phyloP scores from a whole-genome alignment of 768 basidiomycete genomes.

The Tulasnella sp. region DNA sequence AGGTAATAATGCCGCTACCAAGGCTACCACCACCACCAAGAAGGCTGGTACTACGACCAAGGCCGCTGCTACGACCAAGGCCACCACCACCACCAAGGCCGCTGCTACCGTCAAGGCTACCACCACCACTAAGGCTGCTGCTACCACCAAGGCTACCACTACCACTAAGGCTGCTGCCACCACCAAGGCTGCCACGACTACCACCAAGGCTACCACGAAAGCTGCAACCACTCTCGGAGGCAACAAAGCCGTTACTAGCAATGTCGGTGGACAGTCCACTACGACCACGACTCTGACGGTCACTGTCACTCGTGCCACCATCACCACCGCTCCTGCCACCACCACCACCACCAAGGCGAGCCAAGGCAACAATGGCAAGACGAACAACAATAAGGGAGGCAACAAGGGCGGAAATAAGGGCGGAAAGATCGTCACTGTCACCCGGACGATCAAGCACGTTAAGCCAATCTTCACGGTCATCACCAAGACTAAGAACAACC shows the following conservation, averaged over 20 bases:
- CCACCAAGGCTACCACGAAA: background rate
- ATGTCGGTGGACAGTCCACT: background rate
- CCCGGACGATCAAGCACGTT: slow-evolving; percentile 11
- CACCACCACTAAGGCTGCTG: no score
- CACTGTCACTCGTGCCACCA: background rate
- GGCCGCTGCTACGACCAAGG: background rate
- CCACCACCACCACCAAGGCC: background rate
- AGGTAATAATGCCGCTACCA: background rate
- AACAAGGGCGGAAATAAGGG: slow-evolving; percentile 8
- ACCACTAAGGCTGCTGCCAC: no score
- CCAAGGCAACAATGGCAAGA: background rate
- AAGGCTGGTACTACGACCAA: background rate
- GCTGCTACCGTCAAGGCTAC: no score
- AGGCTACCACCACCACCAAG: background rate
- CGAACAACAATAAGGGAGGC: slow-evolving; percentile 1
- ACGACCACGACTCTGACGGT: background rate
- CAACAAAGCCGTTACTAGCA: background rate
- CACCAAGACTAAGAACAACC: slow-evolving; percentile 10
- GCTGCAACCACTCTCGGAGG: background rate
- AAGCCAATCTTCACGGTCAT: background rate
- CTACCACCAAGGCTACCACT: no score
- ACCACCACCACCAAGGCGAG: background rate
- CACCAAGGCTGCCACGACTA: no score
- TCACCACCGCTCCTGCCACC: background rate
- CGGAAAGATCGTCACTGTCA: slow-evolving; percentile 6